phyloP scores from a whole-genome alignment of 2,329 filamentous ascomycete genomes.

The Pestalotiopsis sp. region DNA sequence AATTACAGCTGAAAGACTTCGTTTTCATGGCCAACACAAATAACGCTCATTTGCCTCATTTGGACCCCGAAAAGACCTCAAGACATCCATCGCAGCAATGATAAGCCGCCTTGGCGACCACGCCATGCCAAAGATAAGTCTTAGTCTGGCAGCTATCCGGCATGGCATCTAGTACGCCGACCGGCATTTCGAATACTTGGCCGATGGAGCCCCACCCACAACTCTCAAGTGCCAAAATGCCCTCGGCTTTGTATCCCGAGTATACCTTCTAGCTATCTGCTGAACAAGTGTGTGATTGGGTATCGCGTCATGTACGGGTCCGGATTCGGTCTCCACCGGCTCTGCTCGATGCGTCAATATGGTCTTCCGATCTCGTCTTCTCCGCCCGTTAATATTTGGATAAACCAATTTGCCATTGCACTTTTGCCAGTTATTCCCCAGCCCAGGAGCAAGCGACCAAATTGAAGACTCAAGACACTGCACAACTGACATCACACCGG shows the following conservation, averaged over 20 bases:
- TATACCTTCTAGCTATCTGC: background rate
- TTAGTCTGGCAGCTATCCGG: background rate
- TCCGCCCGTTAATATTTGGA: background rate
- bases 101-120: background rate
- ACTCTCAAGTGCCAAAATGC: background rate
- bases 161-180: background rate
- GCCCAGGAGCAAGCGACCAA: background rate
- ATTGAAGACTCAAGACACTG: background rate
- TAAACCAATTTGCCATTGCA: background rate
- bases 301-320: background rate
- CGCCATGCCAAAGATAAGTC: background rate
- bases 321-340: background rate
- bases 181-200: background rate
- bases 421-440: background rate
- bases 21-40: too few relatives aligned
- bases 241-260: background rate
- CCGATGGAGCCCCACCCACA: background rate
- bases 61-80: too few relatives aligned
- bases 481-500: background rate
- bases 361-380: background rate
- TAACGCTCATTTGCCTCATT: too few relatives aligned
- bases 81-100: too few relatives aligned
- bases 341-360: background rate
- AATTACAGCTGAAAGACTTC: too few relatives aligned
- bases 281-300: background rate